Evolutionary conservation across 169 alveolate species (phyloP), one percentile per base, ranked within the genome.

Genomic region (Cyclospora cayetanensis): DNA sequence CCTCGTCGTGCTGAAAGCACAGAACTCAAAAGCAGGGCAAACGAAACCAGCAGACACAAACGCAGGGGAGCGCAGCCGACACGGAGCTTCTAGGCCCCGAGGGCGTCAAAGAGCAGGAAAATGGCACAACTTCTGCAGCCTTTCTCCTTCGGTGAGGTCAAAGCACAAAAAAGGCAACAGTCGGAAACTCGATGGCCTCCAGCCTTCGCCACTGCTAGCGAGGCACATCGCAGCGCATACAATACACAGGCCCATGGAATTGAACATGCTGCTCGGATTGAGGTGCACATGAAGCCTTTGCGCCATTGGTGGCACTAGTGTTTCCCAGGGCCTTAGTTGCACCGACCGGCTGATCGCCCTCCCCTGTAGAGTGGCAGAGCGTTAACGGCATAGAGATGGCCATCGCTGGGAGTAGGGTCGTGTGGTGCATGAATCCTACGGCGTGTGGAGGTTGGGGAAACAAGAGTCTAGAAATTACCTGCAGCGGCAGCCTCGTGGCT

Each of bases 141-240:
- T 31, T 74, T 74, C 41, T 74, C 85, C 65, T 63, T 74, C 20
- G 85, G 85, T 74, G 63, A 74, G 85, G 60, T 46, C 60, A 11
- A 15, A 46, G 60, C 60, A 7, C 7, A 7, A 46, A 15, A 7
- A 7, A 46, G 15, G 60, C 60, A 11, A 11, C 60, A 11, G 15
- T 15, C 15, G 7, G 60, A 7, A 46, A 46, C 60, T 15, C 60
- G n/a, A 11, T 46, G 60, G 60, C 15, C 60, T 46, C 60, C 60
- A 46, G 60, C 7, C 60, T 46, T 46, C 15, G 7, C 15, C 7
- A 46, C n/a, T 46, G 60, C 15, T 46, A 15, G 15, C 15, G 7
- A 15, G 60, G 60, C n/a, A 15, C 60, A 46, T n/a, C n/a, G n/a
- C n/a, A n/a, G n/a, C n/a, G n/a, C n/a, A n/a, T n/a, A n/a, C n/a